Conservation (phyloP, 495 filamentous ascomycete species). For the Neurospora africana region DNA sequence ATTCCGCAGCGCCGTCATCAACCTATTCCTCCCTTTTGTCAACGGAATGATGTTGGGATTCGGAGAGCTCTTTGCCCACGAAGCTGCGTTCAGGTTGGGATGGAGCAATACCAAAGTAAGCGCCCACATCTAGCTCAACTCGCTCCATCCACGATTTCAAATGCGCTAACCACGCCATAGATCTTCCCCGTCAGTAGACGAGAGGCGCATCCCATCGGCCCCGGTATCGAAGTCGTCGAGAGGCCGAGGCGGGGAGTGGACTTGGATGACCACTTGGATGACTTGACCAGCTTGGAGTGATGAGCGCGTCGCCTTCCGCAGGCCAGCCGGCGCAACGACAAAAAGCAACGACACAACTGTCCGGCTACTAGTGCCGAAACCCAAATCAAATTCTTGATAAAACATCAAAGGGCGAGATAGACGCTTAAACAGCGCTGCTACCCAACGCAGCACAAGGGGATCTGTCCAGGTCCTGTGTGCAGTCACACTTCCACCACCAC, state of each 20-base stretch:
- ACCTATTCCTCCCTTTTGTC: constrained; percentile 86
- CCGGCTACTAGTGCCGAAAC: constrained; percentile 9
- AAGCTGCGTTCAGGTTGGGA: constrained; percentile 82
- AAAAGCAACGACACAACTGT: constrained; percentile 2
- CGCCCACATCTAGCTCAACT: neutral
- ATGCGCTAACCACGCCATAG: constrained; percentile 19
- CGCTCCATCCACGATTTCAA: neutral
- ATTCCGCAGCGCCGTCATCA: constrained; percentile 84
- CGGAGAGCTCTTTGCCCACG: constrained; percentile 91
- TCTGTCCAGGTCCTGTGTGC: neutral
- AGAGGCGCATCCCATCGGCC: constrained; percentile 37
- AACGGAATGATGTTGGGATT: constrained; percentile 98
- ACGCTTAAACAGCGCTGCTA: neutral
- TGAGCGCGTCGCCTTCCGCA: neutral
- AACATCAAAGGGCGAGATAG: neutral
- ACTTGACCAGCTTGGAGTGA: constrained; percentile 43
- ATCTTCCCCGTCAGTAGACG: constrained; percentile 38
- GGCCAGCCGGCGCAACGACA: neutral
- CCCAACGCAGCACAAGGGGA: neutral
- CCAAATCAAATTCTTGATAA: neutral
- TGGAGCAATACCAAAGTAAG: constrained; percentile 89
- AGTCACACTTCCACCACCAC: neutral
- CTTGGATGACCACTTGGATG: constrained; percentile 18
- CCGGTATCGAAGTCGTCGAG: constrained; percentile 41
- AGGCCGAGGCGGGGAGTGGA: constrained; percentile 23